A percentile compares a stretch with the other conserved stretches of the same genome.
These are phyloP conservation scores for Apodospora peruviana DNA, from an alignment of 495 filamentous ascomycete genomes.

Conservation along the genomic window DNA sequence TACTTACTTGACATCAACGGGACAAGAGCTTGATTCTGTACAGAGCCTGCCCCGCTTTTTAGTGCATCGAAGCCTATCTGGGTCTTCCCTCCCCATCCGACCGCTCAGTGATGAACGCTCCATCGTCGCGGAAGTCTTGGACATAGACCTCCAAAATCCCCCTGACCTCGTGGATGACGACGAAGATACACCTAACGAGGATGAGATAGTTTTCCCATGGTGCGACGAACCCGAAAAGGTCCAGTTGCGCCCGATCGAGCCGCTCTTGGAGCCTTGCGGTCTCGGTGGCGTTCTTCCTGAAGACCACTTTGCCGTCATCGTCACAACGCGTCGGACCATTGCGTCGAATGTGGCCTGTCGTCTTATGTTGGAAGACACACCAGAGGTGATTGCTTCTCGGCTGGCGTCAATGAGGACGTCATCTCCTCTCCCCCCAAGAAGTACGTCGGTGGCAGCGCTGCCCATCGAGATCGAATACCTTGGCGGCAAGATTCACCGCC, in stretches of 20 bases:
- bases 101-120: constrained; percentile 32
- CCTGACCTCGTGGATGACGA: constrained; percentile 22
- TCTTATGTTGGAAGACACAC: constrained; percentile 19
- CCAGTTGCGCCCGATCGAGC: constrained; percentile 36
- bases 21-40: constrained; percentile 16
- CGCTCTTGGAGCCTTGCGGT: constrained; percentile 55
- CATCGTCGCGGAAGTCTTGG: constrained; percentile 9
- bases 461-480: constrained; percentile 34
- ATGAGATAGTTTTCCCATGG: constrained; percentile 33
- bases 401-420: constrained; percentile 33
- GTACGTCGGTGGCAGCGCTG: neutral
- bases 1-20: constrained; percentile 35
- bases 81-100: constrained; percentile 37
- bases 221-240: constrained; percentile 23
- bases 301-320: constrained; percentile 60
- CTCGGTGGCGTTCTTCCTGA: constrained; percentile 59
- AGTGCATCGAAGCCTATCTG: constrained; percentile 29
- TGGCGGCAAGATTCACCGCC: constrained; percentile 14
- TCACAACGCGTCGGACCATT: constrained; percentile 43
- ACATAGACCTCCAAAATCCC: constrained; percentile 9
- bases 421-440: constrained; percentile 18
- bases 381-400: constrained; percentile 29
- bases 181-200: constrained; percentile 18
- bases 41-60: neutral
- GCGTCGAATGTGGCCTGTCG: constrained; percentile 2